phyloP scores from a whole-genome alignment of 208 protist species.

The Acanthamoeba triangularis region DNA sequence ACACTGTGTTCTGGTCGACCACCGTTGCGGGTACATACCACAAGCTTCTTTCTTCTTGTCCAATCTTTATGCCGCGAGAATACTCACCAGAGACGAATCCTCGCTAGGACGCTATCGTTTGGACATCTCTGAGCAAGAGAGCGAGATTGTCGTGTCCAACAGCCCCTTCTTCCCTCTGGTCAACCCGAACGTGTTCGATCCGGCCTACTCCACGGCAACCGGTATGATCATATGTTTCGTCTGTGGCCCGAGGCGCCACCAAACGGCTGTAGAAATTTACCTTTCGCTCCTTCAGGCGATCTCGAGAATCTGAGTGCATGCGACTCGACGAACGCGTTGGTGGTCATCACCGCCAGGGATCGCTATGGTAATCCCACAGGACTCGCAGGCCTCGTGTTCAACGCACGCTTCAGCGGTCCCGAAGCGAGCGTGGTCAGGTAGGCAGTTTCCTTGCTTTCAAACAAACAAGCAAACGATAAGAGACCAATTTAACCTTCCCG shows the following conservation, averaged over 20 bases:
- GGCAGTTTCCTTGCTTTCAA: background rate
- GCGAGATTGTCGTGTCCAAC: slow-evolving; percentile 5
- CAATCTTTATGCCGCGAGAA: background rate
- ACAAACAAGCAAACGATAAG: too few species aligned
- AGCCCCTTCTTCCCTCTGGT: slow-evolving; percentile 74
- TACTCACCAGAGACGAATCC: background rate
- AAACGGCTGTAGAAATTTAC: background rate
- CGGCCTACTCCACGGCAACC: background rate
- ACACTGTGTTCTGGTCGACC: slow-evolving; percentile 21
- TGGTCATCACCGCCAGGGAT: slow-evolving; percentile 46
- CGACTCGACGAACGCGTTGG: background rate
- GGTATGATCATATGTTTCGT: background rate
- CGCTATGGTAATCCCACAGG: slow-evolving; percentile 18
- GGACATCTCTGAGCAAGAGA: slow-evolving; percentile 54
- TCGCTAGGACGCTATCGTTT: slow-evolving; percentile 28
- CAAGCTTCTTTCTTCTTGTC: background rate
- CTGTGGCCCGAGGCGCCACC: background rate
- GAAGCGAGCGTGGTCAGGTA: background rate
- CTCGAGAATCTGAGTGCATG: slow-evolving; percentile 27
- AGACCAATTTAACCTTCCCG: background rate
- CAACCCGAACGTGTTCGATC: slow-evolving; percentile 8
- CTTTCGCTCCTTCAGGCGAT: slow-evolving; percentile 20
- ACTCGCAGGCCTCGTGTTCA: background rate
- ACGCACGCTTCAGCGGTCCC: slow-evolving; percentile 9
- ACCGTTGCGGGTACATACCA: background rate